phyloP scores from a whole-genome alignment of 768 basidiomycete species.

The Steccherinum ochraceum region DNA sequence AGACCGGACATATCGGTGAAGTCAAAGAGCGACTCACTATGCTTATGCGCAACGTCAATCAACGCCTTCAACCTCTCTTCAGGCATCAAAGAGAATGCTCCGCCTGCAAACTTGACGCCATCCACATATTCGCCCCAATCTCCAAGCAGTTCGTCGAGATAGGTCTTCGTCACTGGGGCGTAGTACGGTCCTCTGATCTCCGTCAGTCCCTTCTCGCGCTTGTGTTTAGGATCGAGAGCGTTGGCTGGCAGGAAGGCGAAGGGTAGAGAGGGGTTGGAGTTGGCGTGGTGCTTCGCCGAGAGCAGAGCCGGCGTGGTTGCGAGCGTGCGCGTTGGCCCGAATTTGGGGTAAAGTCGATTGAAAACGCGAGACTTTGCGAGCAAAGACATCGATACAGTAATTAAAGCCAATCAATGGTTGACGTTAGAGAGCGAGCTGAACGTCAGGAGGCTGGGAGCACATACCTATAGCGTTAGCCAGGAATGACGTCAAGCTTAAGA shows the following conservation, averaged over 20 bases:
- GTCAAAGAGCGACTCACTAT: conserved; percentile 14
- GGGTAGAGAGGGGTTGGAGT: conserved; percentile 2
- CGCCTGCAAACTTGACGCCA: conserved; percentile 39
- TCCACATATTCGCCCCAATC: conserved; percentile 39
- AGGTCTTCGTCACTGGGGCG: conserved; percentile 33
- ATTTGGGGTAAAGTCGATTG: too few species aligned
- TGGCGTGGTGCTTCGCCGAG: too few species aligned
- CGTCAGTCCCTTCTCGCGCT: conserved; percentile 30
- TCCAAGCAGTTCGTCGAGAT: conserved; percentile 33
- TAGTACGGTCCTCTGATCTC: conserved; percentile 43
- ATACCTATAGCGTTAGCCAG: too few species aligned
- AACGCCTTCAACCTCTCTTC: conserved; percentile 29
- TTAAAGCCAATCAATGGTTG: too few species aligned
- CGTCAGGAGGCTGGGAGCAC: too few species aligned
- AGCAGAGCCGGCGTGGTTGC: too few species aligned
- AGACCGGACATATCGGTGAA: neutral
- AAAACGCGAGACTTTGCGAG: too few species aligned
- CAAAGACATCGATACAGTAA: too few species aligned
- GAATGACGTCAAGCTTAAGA: too few species aligned
- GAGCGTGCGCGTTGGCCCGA: too few species aligned
- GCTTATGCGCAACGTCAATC: conserved; percentile 35
- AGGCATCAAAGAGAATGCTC: conserved; percentile 37
- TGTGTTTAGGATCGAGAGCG: conserved; percentile 11
- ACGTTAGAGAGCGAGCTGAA: too few species aligned
- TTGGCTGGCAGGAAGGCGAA: conserved; percentile 28